phyloP scores from a whole-genome alignment of 2,329 filamentous ascomycete species.

The Amauroascus niger region DNA sequence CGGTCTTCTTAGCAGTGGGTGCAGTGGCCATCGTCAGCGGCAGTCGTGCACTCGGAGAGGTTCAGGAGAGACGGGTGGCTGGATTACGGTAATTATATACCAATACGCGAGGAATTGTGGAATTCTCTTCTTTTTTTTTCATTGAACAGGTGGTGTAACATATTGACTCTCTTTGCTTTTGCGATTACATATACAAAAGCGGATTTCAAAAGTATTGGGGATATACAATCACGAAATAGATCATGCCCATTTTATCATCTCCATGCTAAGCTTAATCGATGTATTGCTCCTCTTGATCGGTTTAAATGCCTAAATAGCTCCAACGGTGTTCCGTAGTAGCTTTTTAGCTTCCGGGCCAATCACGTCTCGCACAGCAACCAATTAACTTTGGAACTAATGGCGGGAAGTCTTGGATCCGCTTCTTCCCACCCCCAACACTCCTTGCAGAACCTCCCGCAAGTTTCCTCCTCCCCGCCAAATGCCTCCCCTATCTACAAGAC shows the following conservation, averaged over 20 bases:
- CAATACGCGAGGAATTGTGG: not conserved
- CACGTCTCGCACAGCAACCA: not conserved
- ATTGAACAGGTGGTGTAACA: not conserved
- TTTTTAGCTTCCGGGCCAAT: constrained; percentile 1
- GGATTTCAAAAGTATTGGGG: not conserved
- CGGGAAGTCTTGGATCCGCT: no score
- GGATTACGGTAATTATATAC: constrained; percentile 47
- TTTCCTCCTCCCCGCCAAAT: not conserved
- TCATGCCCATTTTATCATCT: not conserved
- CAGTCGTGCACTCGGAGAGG: constrained; percentile 80
- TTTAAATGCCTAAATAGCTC: not conserved
- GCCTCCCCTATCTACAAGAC: not conserved
- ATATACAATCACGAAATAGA: not conserved
- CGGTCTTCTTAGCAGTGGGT: constrained; percentile 58
- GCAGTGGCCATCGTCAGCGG: constrained; percentile 73
- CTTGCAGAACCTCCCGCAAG: not conserved
- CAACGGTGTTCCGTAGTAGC: not conserved
- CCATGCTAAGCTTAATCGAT: not conserved
- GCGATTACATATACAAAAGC: not conserved
- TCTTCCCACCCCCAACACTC: no score
- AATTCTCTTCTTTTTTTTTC: not conserved
- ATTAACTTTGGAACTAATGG: no score
- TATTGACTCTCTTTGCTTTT: not conserved
- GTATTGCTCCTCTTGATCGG: not conserved
- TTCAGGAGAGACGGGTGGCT: constrained; percentile 75